phyloP scores from a whole-genome alignment of 352 stramenopile species.

The Globisporangium lucens region DNA sequence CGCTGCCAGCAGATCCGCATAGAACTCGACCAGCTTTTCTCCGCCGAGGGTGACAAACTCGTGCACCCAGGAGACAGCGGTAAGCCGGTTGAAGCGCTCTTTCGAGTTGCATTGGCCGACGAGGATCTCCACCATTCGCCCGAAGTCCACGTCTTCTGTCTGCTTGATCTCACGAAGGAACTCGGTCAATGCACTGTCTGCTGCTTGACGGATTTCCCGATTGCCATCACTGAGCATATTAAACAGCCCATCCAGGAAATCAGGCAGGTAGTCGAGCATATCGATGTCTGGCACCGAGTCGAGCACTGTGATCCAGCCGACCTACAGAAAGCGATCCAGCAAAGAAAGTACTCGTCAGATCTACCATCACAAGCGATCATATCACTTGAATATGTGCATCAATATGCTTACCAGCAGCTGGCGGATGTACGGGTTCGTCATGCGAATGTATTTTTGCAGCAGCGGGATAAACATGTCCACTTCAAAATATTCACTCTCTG shows the following conservation, averaged over 20 bases:
- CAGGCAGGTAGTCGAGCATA: conserved; percentile 97
- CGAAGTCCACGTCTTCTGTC: conserved; percentile 96
- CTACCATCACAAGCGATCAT: neutral
- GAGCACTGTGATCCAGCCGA: conserved; percentile 98
- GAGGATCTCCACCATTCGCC: conserved; percentile 97
- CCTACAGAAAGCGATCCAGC: neutral
- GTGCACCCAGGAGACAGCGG: conserved; percentile 97
- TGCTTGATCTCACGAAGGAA: conserved; percentile 97
- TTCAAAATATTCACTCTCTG: conserved; percentile 97
- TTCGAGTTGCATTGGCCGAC: conserved; percentile 97
- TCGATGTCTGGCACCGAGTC: conserved; percentile 99
- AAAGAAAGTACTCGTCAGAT: neutral
- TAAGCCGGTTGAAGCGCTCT: conserved; percentile 96
- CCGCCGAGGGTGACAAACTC: conserved; percentile 97
- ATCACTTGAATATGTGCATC: neutral
- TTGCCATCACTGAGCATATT: conserved; percentile 99
- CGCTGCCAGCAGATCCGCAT: conserved; percentile 93
- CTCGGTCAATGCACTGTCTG: conserved; percentile 91
- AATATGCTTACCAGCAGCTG: conserved; percentile 86
- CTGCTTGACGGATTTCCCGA: conserved; percentile 96
- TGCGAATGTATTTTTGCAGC: conserved; percentile 98
- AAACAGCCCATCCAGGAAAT: conserved; percentile 99
- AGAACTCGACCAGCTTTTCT: conserved; percentile 94
- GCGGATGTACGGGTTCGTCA: conserved; percentile 99
- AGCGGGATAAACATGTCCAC: conserved; percentile 99